Evolutionary conservation across 139 green algal genomes (phyloP), one percentile per base, ranked within the genome.

Genomic region (Coelastrella sp.): DNA sequence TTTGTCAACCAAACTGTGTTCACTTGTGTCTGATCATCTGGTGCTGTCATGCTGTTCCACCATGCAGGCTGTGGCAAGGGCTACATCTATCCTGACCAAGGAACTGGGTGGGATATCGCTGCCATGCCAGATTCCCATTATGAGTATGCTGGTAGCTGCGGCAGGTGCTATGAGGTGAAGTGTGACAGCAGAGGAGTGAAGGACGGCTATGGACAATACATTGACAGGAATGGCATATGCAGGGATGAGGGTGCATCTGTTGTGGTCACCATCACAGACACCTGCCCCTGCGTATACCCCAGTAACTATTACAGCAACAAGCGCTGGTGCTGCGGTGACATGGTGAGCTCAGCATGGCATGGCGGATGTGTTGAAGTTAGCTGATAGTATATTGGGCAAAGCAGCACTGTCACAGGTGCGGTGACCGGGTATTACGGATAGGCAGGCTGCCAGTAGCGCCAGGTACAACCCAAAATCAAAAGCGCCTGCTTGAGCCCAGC

Each of bases 91-190:
- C 87, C 83, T 15, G 88, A 90, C 61, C 65, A 87, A 63, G 80
- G 80, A 78, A 93, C 88, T 17, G 91, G 88, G 60, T 89, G 65
- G 78, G 72, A 92, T 60, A 89, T 93, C 70, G 88, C 66, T 66
- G 91, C 91, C 7, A 60, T 93, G 60, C 78, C 66, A 12, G 88
- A 92, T 76, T 49, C 82, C 12, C 19, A 89, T 66, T 76, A 58
- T 12, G 91, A 93, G n/a, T 94, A 93, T 73, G 25, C 58, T 1
- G 87, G 87, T 20, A 90, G 76, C 65, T 94, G 92, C 72, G 92
- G 92, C n/a, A 80, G 74, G 19, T 95, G 92, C 92, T 95, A 95
- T 49, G 91, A 95, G 81, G 81, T 94, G 7, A 70, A 90, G 84
- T 94, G 92, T 72, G 17, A 49, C 0, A 59, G 20, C 22, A 22